A percentile compares a stretch with the other conserved stretches of the same genome.
These are phyloP conservation scores for Acrodontium crateriforme DNA, from an alignment of 2,329 filamentous ascomycete genomes.

Conservation along the genomic window DNA sequence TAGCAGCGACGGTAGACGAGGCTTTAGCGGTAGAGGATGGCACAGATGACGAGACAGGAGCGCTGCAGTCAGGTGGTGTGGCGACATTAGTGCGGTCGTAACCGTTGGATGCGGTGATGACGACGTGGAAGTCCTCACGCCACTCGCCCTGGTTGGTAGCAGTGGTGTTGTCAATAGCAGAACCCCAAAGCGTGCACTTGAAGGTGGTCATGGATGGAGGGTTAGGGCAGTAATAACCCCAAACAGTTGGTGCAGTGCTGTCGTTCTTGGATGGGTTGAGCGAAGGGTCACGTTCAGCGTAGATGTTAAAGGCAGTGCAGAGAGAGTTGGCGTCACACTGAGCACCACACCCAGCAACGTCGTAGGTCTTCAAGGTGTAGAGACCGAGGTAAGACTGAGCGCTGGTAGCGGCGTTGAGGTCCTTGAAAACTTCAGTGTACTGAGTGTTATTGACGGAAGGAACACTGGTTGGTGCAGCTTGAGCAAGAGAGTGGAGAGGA, in stretches of 20 bases:
- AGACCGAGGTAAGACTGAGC: conserved; percentile 7
- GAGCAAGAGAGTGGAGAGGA: no score
- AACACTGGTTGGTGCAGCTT: no score
- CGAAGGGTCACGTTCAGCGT: conserved; percentile 21
- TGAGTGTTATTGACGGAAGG: conserved; percentile 1
- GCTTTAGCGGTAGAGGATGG: conserved; percentile 2
- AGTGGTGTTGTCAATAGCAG: no score
- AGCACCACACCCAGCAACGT: conserved; percentile 8
- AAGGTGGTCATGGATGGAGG: conserved; percentile 18
- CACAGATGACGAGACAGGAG: conserved; percentile 3
- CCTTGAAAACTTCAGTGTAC: conserved; percentile 6
- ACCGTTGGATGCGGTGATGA: conserved; percentile 11
- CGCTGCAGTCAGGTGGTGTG: conserved; percentile 11
- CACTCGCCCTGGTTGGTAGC: conserved; percentile 10
- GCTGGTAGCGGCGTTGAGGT: conserved; percentile 4
- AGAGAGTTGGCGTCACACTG: conserved; percentile 8
- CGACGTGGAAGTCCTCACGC: conserved; percentile 10
- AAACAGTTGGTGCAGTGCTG: conserved; percentile 9
- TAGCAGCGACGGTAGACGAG: conserved; percentile 1
- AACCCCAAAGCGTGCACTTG: conserved; percentile 21
- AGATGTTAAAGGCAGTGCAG: conserved; percentile 13
- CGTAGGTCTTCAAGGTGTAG: conserved; percentile 8
- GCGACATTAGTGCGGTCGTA: conserved; percentile 14
- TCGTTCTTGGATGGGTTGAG: conserved; percentile 14
- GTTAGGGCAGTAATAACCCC: conserved; percentile 13